Percentiles rank a stretch among this genome's conserved stretches.
Evolutionary conservation across 2,329 filamentous ascomycete genomes (phyloP).

Genomic region (Aspergillus floridensis): DNA sequence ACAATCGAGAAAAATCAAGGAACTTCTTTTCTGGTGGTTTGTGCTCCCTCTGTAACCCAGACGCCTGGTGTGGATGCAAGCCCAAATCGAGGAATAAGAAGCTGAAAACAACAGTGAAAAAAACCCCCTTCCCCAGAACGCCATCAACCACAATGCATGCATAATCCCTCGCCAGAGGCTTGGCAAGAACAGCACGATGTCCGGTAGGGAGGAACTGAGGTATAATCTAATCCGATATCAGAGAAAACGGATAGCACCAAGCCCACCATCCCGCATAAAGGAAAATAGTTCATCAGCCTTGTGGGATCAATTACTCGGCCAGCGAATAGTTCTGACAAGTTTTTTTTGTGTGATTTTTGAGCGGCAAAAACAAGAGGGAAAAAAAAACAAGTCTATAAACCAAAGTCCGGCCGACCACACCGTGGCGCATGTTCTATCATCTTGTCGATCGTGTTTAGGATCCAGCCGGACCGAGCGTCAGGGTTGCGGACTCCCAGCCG

Average conservation of each 20-base stretch:
- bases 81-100: slow-evolving; percentile 1
- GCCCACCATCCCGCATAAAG: not conserved
- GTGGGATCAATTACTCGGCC: not conserved
- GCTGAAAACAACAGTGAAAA: not conserved
- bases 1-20: not conserved
- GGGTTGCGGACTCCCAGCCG: slow-evolving; percentile 28
- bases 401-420: slow-evolving; percentile 30
- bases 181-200: not conserved
- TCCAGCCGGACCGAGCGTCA: slow-evolving; percentile 33
- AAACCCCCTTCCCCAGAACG: not conserved
- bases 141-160: not conserved
- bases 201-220: not conserved
- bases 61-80: not conserved
- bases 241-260: not conserved
- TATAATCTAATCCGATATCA: not conserved
- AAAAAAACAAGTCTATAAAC: slow-evolving; percentile 14
- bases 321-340: not conserved
- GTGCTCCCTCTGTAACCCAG: not conserved
- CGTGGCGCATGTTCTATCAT: slow-evolving; percentile 28
- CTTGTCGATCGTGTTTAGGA: slow-evolving; percentile 27
- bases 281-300: not conserved
- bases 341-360: too few species aligned
- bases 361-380: too few species aligned
- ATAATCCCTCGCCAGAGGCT: not conserved
- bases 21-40: not conserved